Evolutionary conservation across 129 eudicot species (phyloP), one percentile per base, ranked within the genome.

Genomic region (Heracleum sosnowskyi): DNA sequence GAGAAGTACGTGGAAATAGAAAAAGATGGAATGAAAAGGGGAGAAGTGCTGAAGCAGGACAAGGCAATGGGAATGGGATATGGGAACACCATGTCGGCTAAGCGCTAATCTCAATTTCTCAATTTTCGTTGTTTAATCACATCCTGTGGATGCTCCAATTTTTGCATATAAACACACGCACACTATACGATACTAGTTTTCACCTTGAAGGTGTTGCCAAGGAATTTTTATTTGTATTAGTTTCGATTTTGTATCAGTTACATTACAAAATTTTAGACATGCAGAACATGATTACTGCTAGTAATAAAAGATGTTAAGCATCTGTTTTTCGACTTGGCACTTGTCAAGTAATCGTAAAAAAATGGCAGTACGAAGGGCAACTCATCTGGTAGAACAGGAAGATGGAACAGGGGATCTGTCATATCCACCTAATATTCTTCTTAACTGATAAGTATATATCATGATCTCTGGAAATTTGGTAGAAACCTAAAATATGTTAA

Each of bases 61-160:
- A 77, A 87, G 78, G 87, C 88, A 87, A 78, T 39, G 45, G 40
- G 33, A 40, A 22, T 75, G 82, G 34, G 88, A 76, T 57, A 57
- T 57, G 76, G 90, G 89, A 86, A 88, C 88, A 85, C 33, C 76
- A 68, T 90, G 87, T 87, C 89, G 92, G 76, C 36, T 24, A 72
- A 11, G 74, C 74, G 5, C 74, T 36, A 18, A 34, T 69, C 74
- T 36, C 74, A 69, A 69, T 0, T 26, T 35, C 73, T 18, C 73
- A 29, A 5, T 17, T 29, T 15, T 7, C 41, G 10, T 68, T 68
- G 41, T 68, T 35, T 17, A 29, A 15, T 35, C 72, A 8, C 31
- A 57, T 24, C 64, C 64, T 57, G 11, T 57, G 64, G 64, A 24
- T 10, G 64, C 13, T 57, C 64, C 31, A 57, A 60, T 31, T 57